Evolutionary conservation across 441 rosid genomes (phyloP).

Genomic region (Bocquillonia castaneifolia): DNA sequence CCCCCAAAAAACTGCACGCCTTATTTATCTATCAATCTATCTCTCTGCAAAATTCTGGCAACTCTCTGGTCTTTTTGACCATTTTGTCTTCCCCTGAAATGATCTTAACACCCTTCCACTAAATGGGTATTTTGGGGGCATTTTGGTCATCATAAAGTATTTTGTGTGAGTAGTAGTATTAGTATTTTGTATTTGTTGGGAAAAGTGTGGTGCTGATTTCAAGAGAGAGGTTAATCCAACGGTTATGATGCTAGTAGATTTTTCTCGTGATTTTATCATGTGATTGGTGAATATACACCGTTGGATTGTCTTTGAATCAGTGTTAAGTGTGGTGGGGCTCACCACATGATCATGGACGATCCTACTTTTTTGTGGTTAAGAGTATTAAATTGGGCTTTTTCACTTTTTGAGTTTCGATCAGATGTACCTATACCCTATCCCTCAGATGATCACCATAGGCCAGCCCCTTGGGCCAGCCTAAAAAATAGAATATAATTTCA

Average conservation of each 20-base stretch:
- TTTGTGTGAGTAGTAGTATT: neutral
- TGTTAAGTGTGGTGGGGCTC: conserved; percentile 6
- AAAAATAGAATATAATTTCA: too few relatives aligned
- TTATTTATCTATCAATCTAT: neutral
- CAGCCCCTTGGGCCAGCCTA: neutral
- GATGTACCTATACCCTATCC: neutral
- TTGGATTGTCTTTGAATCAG: conserved; percentile 10
- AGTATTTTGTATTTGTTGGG: conserved; percentile 13
- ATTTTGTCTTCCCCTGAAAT: conserved; percentile 17
- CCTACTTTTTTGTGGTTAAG: neutral
- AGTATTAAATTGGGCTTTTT: conserved; percentile 1
- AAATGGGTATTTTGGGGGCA: neutral
- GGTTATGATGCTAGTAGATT: neutral
- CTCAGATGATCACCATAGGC: neutral
- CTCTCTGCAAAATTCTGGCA: conserved; percentile 15
- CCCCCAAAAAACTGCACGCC: conserved; percentile 29
- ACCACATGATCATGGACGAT: neutral
- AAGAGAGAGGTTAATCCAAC: conserved; percentile 19
- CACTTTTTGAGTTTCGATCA: neutral
- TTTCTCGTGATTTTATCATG: conserved; percentile 4
- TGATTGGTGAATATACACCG: conserved; percentile 23
- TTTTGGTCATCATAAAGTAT: neutral
- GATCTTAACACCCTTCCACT: conserved; percentile 5
- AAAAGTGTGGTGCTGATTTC: conserved; percentile 33
- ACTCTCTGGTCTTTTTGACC: conserved; percentile 21